Conservation (phyloP, 345 rosid genomes). For the Pistacia integerrima region DNA sequence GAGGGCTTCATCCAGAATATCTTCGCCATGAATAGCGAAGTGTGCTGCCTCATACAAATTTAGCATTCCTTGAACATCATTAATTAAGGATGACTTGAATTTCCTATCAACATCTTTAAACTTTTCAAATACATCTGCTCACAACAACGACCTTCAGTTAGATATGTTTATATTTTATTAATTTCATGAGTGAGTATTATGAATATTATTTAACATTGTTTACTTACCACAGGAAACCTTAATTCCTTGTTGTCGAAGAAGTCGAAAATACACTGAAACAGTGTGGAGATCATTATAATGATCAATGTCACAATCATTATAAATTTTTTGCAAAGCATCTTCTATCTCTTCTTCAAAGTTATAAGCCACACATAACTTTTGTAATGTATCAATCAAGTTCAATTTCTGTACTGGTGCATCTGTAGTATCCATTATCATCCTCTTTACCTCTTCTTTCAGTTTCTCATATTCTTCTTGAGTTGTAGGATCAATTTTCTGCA, state of each 20-base stretch:
- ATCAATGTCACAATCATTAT: not conserved
- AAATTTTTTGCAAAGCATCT: constrained; percentile 2
- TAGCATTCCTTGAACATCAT: constrained; percentile 16
- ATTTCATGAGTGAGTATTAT: too few species aligned
- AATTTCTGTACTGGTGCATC: constrained; percentile 5
- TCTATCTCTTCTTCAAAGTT: constrained; percentile 30
- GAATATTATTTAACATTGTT: too few species aligned
- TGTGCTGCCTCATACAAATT: constrained; percentile 22
- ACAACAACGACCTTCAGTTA: too few species aligned
- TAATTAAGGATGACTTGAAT: not conserved
- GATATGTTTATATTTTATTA: too few species aligned
- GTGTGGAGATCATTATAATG: constrained; percentile 4
- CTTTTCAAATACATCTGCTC: constrained; percentile 6
- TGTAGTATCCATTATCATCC: not conserved
- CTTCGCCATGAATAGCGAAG: constrained; percentile 20
- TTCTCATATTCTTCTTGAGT: not conserved
- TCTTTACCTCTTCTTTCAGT: constrained; percentile 28
- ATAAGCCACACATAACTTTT: constrained; percentile 30
- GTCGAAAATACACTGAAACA: constrained; percentile 27
- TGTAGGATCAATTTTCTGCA: constrained; percentile 4
- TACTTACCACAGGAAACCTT: constrained; percentile 22
- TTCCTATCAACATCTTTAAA: constrained; percentile 7
- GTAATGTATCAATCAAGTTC: constrained; percentile 32
- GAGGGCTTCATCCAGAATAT: constrained; percentile 22
- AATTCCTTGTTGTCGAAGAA: constrained; percentile 32